Base-by-base conservation (phyloP, 306 rosid species). In the Argentina anserina region DNA sequence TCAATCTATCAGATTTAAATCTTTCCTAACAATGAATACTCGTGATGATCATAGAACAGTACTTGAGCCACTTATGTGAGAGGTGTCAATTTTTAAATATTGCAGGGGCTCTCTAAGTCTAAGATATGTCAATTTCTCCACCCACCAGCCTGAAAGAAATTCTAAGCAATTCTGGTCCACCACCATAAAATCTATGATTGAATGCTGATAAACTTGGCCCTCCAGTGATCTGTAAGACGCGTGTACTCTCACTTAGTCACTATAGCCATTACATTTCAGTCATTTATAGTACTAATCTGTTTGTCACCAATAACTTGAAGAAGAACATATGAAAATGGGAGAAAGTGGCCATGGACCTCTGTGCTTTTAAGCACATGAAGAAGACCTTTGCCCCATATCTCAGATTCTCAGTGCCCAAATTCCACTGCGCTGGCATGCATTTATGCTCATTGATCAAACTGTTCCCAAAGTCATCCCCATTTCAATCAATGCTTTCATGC, bases 361-460 rank as follows among this genome's bases (percentile, higher is more conserved):
- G 7, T n/a, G n/a, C n/a, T n/a, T n/a, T n/a, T n/a, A n/a, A 68
- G 42, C 72, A 45, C 42, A 43, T 23, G 1, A 33, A 33, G 70
- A 65, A 41, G 47, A 6, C 46, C 68, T 3, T 18, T 9, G 10
- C 14, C 26, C 55, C 20, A 43, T 18, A 52, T 70, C 18, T 23
- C 74, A 70, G 14, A 45, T 45, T 28, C 25, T 31, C 25, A 28
- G 56, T 67, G 71, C 7, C 55, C 13, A 15, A 41, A 41, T 28
- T 8, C n/a, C 74, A 21, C 25, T 70, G 25, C 17, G 74, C 74
- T 70, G 74, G 74, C 34, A 70, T 34, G 64, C 64, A 52, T 70
- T 59, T 34, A 69, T 13, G 23, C 9, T 12, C 50, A 14, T 58
- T 6, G 3, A 58, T 58, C 33, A 5, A 58, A 5, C 10, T 13